These are phyloP conservation scores for Euphorbia corollata DNA, from an alignment of 441 rosid species.

Conservation along the genomic window DNA sequence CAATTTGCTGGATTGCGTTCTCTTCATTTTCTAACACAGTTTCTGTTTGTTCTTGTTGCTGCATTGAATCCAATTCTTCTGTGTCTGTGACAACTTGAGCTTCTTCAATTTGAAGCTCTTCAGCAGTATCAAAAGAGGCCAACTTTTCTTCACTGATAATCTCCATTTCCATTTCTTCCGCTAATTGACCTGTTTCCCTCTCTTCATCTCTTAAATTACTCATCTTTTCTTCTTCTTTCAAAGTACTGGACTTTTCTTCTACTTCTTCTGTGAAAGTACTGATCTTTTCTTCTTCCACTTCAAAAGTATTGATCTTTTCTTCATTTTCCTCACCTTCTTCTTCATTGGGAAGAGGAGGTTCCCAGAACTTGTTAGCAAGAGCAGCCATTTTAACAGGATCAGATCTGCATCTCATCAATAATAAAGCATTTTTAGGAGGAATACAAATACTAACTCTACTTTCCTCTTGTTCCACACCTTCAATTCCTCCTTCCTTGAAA, in stretches of 20 bases:
- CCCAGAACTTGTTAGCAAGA: conserved; percentile 58
- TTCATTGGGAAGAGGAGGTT: conserved; percentile 30
- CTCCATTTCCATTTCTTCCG: conserved; percentile 28
- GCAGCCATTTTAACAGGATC: conserved; percentile 92
- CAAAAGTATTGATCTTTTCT: not conserved
- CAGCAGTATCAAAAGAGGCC: conserved; percentile 19
- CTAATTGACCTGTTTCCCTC: too few species aligned
- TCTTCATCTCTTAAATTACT: too few species aligned
- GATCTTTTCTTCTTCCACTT: too few species aligned
- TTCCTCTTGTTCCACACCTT: conserved; percentile 29
- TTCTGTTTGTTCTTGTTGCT: conserved; percentile 19
- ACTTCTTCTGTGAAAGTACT: too few species aligned
- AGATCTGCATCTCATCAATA: conserved; percentile 89
- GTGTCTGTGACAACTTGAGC: conserved; percentile 7
- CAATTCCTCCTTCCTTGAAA: conserved; percentile 36
- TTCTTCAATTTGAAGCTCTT: conserved; percentile 21
- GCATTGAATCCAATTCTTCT: conserved; percentile 6
- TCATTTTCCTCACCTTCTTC: conserved; percentile 15
- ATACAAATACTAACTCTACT: conserved; percentile 48
- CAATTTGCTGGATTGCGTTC: conserved; percentile 7
- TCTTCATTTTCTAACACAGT: conserved; percentile 15
- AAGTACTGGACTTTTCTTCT: not conserved
- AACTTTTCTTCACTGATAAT: conserved; percentile 15
- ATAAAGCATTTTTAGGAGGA: conserved; percentile 84
- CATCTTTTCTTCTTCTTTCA: not conserved